Evolutionary conservation across 179 eudicot species (phyloP).

Genomic region (Patellifolia procumbens): DNA sequence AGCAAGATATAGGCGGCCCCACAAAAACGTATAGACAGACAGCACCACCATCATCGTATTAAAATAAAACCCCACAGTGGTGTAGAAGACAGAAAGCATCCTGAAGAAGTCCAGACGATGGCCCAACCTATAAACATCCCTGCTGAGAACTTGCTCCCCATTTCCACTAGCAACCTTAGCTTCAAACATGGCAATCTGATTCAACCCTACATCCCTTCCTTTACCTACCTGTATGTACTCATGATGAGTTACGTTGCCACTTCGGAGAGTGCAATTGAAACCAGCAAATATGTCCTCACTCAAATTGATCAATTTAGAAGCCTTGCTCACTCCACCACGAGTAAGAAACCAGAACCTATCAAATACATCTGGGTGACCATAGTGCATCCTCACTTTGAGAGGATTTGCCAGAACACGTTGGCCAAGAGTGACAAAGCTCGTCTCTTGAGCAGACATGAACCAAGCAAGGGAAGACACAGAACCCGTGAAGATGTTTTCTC

Average conservation of each 20-base stretch:
- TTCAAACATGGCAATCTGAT: slow-evolving; percentile 96
- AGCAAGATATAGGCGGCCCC: slow-evolving; percentile 96
- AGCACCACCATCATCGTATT: slow-evolving; percentile 80
- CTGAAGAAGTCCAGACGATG: slow-evolving; percentile 91
- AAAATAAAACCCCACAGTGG: slow-evolving; percentile 82
- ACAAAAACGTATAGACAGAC: slow-evolving; percentile 74
- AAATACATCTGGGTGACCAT: slow-evolving; percentile 97
- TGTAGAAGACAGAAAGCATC: slow-evolving; percentile 91
- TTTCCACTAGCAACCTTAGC: slow-evolving; percentile 97
- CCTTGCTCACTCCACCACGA: slow-evolving; percentile 93
- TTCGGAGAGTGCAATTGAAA: slow-evolving; percentile 88
- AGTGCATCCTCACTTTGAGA: slow-evolving; percentile 95
- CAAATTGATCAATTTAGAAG: slow-evolving; percentile 86
- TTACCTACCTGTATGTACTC: slow-evolving; percentile 97
- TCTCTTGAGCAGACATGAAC: slow-evolving; percentile 99
- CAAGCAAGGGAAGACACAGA: slow-evolving; percentile 96
- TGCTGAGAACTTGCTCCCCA: slow-evolving; percentile 91
- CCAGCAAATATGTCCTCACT: slow-evolving; percentile 98
- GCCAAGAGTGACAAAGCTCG: slow-evolving; percentile 88
- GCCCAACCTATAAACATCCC: slow-evolving; percentile 92
- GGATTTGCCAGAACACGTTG: slow-evolving; percentile 96
- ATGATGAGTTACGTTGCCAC: slow-evolving; percentile 94
- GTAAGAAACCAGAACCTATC: slow-evolving; percentile 91
- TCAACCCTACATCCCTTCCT: slow-evolving; percentile 95
- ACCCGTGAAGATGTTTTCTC: slow-evolving; percentile 90